These are phyloP conservation scores for Penicillium sp. DNA, from an alignment of 2,329 filamentous ascomycete species.

Conservation along the genomic window DNA sequence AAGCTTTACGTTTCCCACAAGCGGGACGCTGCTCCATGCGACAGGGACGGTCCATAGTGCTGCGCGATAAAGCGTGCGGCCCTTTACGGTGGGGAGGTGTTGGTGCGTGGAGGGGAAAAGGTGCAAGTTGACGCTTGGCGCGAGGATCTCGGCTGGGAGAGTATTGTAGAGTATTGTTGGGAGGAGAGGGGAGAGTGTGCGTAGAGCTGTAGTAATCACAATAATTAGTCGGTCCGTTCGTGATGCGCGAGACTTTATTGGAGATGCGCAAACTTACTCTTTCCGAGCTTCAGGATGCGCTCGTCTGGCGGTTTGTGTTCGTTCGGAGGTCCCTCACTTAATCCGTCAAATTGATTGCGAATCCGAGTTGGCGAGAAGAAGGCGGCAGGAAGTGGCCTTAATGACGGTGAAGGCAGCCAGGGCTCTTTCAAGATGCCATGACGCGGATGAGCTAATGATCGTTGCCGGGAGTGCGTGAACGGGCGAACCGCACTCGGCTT, in stretches of 20 bases:
- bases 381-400: slow-evolving; percentile 14
- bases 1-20: slow-evolving; percentile 85
- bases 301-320: slow-evolving; percentile 56
- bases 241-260: background rate
- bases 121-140: slow-evolving; percentile 60
- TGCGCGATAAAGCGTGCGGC: slow-evolving; percentile 84
- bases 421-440: slow-evolving; percentile 37
- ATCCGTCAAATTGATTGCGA: slow-evolving; percentile 22
- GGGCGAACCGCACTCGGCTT: slow-evolving; percentile 16
- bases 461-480: slow-evolving; percentile 29
- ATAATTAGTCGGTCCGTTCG: background rate
- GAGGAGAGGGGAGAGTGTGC: slow-evolving; percentile 60
- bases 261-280: slow-evolving; percentile 47
- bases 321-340: slow-evolving; percentile 16
- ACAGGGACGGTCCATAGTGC: slow-evolving; percentile 95
- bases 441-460: slow-evolving; percentile 37
- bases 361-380: slow-evolving; percentile 28
- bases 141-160: slow-evolving; percentile 61
- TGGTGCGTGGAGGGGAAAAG: slow-evolving; percentile 61
- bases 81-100: slow-evolving; percentile 84
- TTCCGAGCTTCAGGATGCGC: slow-evolving; percentile 60
- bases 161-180: slow-evolving; percentile 61
- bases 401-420: slow-evolving; percentile 29
- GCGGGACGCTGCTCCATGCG: slow-evolving; percentile 88
- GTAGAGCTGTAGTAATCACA: slow-evolving; percentile 48